Evolutionary conservation across 139 green algal species (phyloP).

Genomic region (Micractinium conductrix): DNA sequence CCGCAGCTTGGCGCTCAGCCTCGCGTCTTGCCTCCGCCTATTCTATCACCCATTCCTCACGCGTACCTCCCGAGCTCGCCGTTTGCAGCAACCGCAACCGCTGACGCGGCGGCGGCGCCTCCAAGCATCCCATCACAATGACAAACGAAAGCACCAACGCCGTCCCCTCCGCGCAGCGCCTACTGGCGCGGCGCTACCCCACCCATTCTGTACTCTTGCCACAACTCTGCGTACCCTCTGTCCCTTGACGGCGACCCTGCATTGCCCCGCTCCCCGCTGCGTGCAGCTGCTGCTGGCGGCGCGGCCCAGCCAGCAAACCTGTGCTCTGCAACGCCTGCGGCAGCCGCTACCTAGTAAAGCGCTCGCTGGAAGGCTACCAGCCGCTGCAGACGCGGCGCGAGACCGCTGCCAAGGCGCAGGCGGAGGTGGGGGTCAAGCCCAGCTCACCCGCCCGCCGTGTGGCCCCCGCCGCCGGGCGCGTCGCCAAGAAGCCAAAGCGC

Average conservation of each 20-base stretch:
- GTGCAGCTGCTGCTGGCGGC: conserved; percentile 56
- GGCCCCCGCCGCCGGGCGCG: background rate
- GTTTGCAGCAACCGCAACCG: no score
- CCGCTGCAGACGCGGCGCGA: conserved; percentile 34
- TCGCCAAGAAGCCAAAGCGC: conserved; percentile 23
- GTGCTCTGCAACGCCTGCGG: conserved; percentile 80
- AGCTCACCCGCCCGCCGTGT: background rate
- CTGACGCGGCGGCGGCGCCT: no score
- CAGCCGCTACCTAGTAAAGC: conserved; percentile 60
- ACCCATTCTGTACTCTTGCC: no score
- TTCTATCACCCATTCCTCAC: no score
- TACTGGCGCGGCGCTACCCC: no score
- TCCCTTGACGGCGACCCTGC: background rate
- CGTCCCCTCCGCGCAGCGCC: no score
- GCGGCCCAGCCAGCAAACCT: conserved; percentile 63
- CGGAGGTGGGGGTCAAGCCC: background rate
- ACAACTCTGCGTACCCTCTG: background rate
- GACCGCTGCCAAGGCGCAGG: background rate
- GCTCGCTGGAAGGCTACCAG: conserved; percentile 46
- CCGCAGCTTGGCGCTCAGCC: no score
- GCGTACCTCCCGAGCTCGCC: no score
- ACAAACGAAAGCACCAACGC: background rate
- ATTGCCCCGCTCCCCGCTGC: background rate
- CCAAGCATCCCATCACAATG: background rate
- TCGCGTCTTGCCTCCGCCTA: no score